Conservation (phyloP, 306 rosid genomes). For the Mucuna pruriens region DNA sequence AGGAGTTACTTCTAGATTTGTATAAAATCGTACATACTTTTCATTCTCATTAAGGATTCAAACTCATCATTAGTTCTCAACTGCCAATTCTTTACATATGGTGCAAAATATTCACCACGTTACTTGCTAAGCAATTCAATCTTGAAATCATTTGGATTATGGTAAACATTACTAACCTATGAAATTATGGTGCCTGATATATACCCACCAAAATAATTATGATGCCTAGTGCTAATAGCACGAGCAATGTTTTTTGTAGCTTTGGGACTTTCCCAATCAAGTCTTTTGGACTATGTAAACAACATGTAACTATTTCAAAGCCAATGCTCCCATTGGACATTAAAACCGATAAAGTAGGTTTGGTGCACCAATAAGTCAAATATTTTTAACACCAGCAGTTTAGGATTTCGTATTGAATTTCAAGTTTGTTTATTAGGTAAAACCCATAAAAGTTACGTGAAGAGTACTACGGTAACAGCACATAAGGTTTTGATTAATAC, state of each 20-base stretch:
- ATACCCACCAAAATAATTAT: neutral
- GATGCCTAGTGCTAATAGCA: neutral
- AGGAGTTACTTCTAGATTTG: neutral
- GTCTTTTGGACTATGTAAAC: neutral
- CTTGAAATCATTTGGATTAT: constrained; percentile 5
- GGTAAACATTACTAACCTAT: neutral
- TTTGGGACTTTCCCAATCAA: constrained; percentile 13
- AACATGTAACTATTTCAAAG: neutral
- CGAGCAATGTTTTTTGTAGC: neutral
- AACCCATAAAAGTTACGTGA: too few species aligned
- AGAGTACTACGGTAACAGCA: neutral
- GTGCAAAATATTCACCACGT: neutral
- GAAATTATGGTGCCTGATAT: constrained; percentile 10
- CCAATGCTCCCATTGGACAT: neutral
- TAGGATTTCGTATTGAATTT: neutral
- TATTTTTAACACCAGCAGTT: neutral
- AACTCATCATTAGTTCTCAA: constrained; percentile 12
- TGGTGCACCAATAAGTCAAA: constrained; percentile 1
- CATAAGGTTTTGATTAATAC: neutral
- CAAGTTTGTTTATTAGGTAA: too few species aligned
- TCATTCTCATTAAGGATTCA: neutral
- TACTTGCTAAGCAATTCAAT: constrained; percentile 26
- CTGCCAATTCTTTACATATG: neutral
- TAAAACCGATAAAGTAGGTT: neutral
- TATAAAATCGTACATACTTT: neutral